Percentiles rank a stretch among this genome's conserved stretches.
Evolutionary conservation across 179 eudicot species (phyloP).

Genomic region (Patellifolia procumbens): DNA sequence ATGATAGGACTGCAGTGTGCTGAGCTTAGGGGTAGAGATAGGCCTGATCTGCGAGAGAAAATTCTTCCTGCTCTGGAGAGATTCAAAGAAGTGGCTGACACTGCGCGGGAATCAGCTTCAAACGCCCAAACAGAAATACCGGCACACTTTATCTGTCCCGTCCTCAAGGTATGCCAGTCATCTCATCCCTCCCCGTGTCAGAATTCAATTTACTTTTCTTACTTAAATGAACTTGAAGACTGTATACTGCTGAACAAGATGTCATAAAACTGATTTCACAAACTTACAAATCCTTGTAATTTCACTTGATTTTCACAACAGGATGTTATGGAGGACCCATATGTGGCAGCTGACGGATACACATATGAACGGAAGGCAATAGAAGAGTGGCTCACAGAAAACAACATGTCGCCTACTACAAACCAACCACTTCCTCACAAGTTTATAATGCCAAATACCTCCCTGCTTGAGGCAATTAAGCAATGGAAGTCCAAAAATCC

Average conservation of each 20-base stretch:
- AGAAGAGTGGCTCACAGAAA: conserved; percentile 55
- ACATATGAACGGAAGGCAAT: conserved; percentile 69
- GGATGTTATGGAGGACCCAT: conserved; percentile 82
- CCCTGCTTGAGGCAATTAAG: conserved; percentile 63
- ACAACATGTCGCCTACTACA: conserved; percentile 61
- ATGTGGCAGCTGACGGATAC: conserved; percentile 91
- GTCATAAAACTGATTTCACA: background rate
- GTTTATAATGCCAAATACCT: conserved; percentile 49
- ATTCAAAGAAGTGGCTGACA: conserved; percentile 56
- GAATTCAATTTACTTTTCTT: background rate
- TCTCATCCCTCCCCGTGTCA: background rate
- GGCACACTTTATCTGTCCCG: conserved; percentile 68
- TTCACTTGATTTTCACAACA: conserved; percentile 27
- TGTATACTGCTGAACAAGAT: background rate
- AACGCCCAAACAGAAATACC: conserved; percentile 45
- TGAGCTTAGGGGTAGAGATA: conserved; percentile 69
- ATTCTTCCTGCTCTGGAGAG: conserved; percentile 65
- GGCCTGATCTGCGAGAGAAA: conserved; percentile 59
- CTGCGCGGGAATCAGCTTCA: conserved; percentile 40
- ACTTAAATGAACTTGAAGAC: background rate
- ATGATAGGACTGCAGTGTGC: conserved; percentile 59
- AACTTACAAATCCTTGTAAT: background rate
- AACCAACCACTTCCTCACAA: conserved; percentile 50
- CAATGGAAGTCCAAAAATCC: conserved; percentile 54
- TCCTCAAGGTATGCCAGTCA: conserved; percentile 54